A percentile compares a stretch with the other conserved stretches of the same genome.
Evolutionary conservation across 2,329 filamentous ascomycete genomes (phyloP).

Genomic region (Xylaria multiplex): DNA sequence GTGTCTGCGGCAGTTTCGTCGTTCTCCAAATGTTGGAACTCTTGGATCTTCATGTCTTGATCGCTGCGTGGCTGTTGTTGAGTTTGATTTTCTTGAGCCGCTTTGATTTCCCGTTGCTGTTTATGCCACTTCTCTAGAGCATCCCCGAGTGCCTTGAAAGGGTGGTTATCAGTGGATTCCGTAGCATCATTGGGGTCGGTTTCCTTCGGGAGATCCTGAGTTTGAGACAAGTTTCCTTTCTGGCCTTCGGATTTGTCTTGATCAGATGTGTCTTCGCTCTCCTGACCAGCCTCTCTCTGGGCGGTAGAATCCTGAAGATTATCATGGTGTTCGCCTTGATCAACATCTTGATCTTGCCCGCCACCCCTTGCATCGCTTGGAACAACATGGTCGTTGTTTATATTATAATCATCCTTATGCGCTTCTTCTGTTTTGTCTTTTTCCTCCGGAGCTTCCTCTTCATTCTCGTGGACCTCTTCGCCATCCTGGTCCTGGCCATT

Average conservation of each 20-base stretch:
- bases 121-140: constrained; percentile 92
- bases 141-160: constrained; percentile 95
- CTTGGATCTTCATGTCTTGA: constrained; percentile 69
- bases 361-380: constrained; percentile 71
- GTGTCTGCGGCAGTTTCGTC: constrained; percentile 84
- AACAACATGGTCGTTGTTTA: constrained; percentile 69
- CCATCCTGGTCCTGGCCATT: constrained; percentile 48
- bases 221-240: constrained; percentile 65
- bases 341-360: constrained; percentile 72
- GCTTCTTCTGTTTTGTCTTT: constrained; percentile 47
- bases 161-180: constrained; percentile 65
- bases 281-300: constrained; percentile 72
- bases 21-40: constrained; percentile 92
- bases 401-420: constrained; percentile 57
- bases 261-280: constrained; percentile 72
- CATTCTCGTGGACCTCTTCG: constrained; percentile 50
- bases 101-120: constrained; percentile 83
- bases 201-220: constrained; percentile 56
- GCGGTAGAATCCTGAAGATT: constrained; percentile 68
- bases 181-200: constrained; percentile 55
- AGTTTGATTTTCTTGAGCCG: constrained; percentile 65
- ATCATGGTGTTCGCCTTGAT: constrained; percentile 70
- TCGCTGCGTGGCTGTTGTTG: constrained; percentile 63
- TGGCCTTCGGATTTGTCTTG: constrained; percentile 71
- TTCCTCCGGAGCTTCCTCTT: constrained; percentile 47